Conservation (phyloP, 176 grass and related monocot genomes). For the Triticum turgidum region DNA sequence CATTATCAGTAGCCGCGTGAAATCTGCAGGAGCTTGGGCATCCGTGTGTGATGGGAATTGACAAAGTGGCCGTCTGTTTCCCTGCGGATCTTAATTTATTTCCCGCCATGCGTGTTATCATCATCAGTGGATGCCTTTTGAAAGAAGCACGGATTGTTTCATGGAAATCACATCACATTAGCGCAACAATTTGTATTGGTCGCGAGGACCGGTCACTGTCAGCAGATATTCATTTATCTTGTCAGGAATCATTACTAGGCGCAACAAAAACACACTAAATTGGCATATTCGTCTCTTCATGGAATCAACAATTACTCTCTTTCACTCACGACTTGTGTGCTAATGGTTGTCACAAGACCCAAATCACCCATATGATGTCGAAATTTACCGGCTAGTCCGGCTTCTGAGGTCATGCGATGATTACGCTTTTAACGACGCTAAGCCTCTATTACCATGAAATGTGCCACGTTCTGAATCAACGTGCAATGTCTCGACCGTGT, state of each 20-base stretch:
- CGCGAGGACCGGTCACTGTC: background rate
- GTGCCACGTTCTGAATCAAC: no score
- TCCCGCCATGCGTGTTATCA: background rate
- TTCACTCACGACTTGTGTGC: no score
- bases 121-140: background rate
- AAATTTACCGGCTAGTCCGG: no score
- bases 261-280: background rate
- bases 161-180: slow-evolving; percentile 30
- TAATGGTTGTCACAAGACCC: no score
- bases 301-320: background rate
- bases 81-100: background rate
- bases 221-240: background rate
- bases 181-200: background rate
- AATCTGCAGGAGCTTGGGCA: background rate
- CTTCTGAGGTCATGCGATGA: no score
- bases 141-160: background rate
- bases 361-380: no score
- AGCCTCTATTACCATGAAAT: no score
- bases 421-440: no score
- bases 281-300: background rate
- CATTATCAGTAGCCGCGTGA: background rate
- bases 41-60: background rate
- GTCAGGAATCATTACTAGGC: background rate
- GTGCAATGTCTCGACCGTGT: rapidly evolving
- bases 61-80: slow-evolving; percentile 17